phyloP scores from a whole-genome alignment of 176 grass and related monocot genomes.

The Oryza punctata region DNA sequence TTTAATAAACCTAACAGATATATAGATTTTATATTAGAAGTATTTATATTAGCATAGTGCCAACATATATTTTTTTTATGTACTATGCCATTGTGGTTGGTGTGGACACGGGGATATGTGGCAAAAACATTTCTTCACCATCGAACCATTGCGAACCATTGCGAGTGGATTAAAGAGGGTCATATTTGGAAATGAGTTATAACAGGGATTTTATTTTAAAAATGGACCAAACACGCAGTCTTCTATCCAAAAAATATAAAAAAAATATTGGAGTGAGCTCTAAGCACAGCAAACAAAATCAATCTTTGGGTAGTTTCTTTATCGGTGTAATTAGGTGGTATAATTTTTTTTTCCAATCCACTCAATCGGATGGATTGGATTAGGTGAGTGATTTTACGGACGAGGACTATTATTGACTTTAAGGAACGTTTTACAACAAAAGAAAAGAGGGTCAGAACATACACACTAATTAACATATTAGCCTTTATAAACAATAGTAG shows the following conservation, averaged over 20 bases:
- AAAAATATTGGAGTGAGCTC: constrained; percentile 32
- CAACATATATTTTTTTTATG: neutral
- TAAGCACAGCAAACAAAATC: constrained; percentile 32
- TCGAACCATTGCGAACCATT: neutral
- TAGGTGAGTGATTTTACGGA: constrained; percentile 23
- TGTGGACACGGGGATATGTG: neutral
- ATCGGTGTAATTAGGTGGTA: constrained; percentile 21
- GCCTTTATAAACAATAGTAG: too few species aligned
- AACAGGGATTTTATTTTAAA: neutral
- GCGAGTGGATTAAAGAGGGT: neutral
- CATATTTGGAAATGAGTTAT: neutral
- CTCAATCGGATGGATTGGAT: constrained; percentile 4
- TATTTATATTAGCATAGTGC: neutral
- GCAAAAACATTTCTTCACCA: neutral
- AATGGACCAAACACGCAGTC: neutral
- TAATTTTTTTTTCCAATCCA: constrained; percentile 16
- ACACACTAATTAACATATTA: neutral
- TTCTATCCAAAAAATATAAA: neutral
- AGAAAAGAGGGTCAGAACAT: neutral
- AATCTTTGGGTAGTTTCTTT: constrained; percentile 15
- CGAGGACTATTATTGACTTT: neutral
- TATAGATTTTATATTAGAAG: neutral
- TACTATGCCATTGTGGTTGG: neutral
- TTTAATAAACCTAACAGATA: neutral
- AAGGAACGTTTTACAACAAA: neutral